Base-by-base conservation (phyloP, 768 basidiomycete genomes). In the Rickenella mellea region DNA sequence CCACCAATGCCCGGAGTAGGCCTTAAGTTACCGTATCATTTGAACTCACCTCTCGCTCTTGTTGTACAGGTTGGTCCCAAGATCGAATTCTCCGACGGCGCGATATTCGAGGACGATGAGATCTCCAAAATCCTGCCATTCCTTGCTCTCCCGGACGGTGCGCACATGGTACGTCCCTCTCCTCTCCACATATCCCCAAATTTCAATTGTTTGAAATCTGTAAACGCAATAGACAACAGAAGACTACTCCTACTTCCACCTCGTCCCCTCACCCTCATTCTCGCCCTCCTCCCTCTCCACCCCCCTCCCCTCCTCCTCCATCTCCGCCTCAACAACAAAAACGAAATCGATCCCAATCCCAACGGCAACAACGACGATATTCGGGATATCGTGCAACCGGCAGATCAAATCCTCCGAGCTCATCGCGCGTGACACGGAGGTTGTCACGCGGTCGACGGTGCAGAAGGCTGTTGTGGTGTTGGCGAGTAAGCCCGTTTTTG, bases 341-440 rank as follows among this genome's bases (percentile, higher is more conserved):
- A n/a, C n/a, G n/a, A n/a, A n/a, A n/a, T n/a, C n/a, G n/a, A n/a
- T n/a, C n/a, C n/a, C n/a, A n/a, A n/a, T n/a, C n/a, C n/a, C n/a
- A n/a, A n/a, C n/a, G n/a, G n/a, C n/a, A n/a, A n/a, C 85, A 1
- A 75, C 74, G 14, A 98, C 96, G 4, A 65, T 98, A 28, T 99
- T 98, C 55, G 96, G 94, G 27, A 98, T 99, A 56, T 97, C 93
- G 79, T 94, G 93, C 58, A 97, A 98, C 53, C 89, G 93, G 38
- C 96, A 99, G 66, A 90, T 99, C 26, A 68, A 87, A 8, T 69
- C 92, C 2, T 72, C 82, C 0, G 70, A 80, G 19, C 70, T 99
- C 22, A 66, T 90, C 4, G 81, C 85, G 36, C 84, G 82, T 55
- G 73, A 78, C 28, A 67, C 75, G 2, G 61, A 60, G 27, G 93